Evolutionary conservation across 495 filamentous ascomycete genomes (phyloP).

Genomic region (Penicillium pancosmium): DNA sequence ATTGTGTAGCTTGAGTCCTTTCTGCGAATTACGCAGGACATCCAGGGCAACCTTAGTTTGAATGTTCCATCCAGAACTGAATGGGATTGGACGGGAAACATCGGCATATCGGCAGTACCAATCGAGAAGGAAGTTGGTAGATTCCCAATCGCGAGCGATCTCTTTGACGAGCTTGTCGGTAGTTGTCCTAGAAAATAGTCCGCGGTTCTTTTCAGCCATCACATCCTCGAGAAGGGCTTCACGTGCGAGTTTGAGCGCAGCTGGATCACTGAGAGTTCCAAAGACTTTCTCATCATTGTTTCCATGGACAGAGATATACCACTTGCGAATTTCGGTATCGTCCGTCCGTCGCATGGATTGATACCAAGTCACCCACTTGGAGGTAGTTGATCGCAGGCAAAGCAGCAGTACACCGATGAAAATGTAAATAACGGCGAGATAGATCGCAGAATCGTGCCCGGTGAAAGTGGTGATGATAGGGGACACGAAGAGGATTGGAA

Average conservation of each 20-base stretch:
- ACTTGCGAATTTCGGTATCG: slow-evolving; percentile 51
- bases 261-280: slow-evolving; percentile 44
- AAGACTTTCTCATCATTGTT: slow-evolving; percentile 40
- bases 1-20: slow-evolving; percentile 62
- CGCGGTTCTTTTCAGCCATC: slow-evolving; percentile 43
- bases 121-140: slow-evolving; percentile 60
- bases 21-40: slow-evolving; percentile 55
- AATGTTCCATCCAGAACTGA: slow-evolving; percentile 65
- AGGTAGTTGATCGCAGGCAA: slow-evolving; percentile 46
- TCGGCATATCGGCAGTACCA: slow-evolving; percentile 60
- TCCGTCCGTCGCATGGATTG: slow-evolving; percentile 48
- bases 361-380: slow-evolving; percentile 57
- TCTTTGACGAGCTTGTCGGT: slow-evolving; percentile 49
- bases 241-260: slow-evolving; percentile 49
- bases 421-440: slow-evolving; percentile 48
- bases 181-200: slow-evolving; percentile 43
- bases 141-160: slow-evolving; percentile 55
- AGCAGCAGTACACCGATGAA: slow-evolving; percentile 49
- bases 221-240: slow-evolving; percentile 50
- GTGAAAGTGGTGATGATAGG: slow-evolving; percentile 50
- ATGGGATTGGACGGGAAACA: slow-evolving; percentile 55
- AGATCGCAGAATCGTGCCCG: slow-evolving; percentile 50
- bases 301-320: slow-evolving; percentile 45
- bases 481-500: slow-evolving; percentile 51
- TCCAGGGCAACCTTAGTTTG: slow-evolving; percentile 59